Evolutionary conservation across 257 asterid genomes (phyloP).

Genomic region (Rubia yunnanensis): DNA sequence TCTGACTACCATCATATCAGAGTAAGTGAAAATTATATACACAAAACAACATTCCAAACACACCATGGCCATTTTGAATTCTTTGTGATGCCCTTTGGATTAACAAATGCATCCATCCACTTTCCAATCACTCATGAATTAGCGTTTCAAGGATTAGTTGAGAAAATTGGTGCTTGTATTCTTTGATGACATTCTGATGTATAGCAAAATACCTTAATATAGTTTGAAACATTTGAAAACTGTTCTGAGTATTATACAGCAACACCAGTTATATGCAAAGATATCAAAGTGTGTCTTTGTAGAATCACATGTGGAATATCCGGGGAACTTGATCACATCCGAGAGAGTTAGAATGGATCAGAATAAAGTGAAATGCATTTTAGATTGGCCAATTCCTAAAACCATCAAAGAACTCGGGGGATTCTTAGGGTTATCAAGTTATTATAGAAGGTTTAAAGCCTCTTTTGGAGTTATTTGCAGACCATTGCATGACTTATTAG

Average conservation of each 20-base stretch:
- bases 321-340: background rate
- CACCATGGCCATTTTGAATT: too few species aligned
- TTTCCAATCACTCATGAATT: too few species aligned
- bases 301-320: background rate
- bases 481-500: background rate
- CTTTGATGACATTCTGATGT: background rate
- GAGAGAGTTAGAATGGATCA: background rate
- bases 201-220: background rate
- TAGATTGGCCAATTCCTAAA: too few species aligned
- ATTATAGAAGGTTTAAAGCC: background rate
- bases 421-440: background rate
- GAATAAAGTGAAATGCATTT: too few species aligned
- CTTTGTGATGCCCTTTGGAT: too few species aligned
- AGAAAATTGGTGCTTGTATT: background rate
- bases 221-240: background rate
- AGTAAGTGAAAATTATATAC: too few species aligned
- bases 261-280: too few species aligned
- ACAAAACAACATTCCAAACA: too few species aligned
- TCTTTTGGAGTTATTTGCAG: background rate
- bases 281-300: background rate
- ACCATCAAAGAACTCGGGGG: too few species aligned
- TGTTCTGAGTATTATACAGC: too few species aligned
- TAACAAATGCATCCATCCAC: too few species aligned
- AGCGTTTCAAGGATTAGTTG: background rate
- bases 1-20: too few species aligned